These are phyloP conservation scores for Russula brevipes DNA, from an alignment of 768 basidiomycete species.

Conservation along the genomic window DNA sequence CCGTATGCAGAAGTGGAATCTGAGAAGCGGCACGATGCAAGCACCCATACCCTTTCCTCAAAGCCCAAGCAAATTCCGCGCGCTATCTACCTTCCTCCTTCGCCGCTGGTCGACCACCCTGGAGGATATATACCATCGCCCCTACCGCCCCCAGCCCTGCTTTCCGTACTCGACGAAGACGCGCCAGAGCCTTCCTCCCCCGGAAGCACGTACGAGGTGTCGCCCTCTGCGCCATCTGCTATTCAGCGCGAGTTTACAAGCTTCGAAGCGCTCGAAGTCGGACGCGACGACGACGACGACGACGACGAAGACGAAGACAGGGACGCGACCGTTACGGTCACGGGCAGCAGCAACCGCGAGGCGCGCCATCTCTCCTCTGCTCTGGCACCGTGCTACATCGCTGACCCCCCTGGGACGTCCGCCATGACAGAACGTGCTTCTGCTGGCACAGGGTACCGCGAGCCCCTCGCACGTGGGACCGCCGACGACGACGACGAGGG, in stretches of 20 bases:
- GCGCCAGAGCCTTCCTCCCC: slow-evolving; percentile 16
- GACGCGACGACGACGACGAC: slow-evolving; percentile 2
- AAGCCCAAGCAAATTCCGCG: not conserved
- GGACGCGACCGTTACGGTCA: not conserved
- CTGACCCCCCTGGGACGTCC: slow-evolving; percentile 4
- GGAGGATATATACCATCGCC: not conserved
- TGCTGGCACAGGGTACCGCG: slow-evolving; percentile 5
- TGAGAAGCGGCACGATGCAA: not conserved
- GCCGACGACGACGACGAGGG: not conserved
- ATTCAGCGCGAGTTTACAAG: slow-evolving; percentile 18
- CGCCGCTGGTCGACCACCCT: slow-evolving; percentile 3
- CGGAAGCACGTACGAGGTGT: slow-evolving; percentile 18
- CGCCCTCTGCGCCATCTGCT: not conserved
- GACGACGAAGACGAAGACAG: slow-evolving; percentile 1
- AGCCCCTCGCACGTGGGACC: not conserved
- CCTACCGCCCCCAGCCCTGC: not conserved
- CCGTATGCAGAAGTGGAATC: not conserved
- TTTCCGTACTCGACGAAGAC: slow-evolving; percentile 10
- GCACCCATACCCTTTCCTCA: not conserved
- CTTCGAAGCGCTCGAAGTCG: slow-evolving; percentile 11
- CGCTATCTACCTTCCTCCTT: not conserved
- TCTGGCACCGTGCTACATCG: slow-evolving; percentile 5
- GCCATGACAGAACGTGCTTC: slow-evolving; percentile 17
- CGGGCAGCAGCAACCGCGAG: slow-evolving; percentile 13
- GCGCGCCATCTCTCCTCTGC: slow-evolving; percentile 16